These are phyloP conservation scores for Grosmannia serpens DNA, from an alignment of 2,329 filamentous ascomycete genomes.

Conservation along the genomic window DNA sequence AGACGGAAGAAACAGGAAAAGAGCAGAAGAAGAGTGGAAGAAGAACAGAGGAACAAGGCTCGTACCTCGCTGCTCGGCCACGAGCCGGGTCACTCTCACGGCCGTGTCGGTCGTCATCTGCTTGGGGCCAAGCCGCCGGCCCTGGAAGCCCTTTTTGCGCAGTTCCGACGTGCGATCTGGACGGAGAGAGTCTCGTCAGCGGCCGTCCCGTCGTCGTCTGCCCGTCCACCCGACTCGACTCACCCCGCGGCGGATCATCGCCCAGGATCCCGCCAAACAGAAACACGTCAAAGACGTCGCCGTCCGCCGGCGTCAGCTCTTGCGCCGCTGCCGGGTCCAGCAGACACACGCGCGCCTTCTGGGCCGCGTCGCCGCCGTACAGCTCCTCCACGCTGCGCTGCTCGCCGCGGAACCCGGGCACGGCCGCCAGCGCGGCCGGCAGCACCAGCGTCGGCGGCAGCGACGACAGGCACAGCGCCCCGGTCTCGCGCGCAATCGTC, in stretches of 20 bases:
- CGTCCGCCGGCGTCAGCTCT: slow-evolving; percentile 75
- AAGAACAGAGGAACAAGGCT: background rate
- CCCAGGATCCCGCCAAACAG: slow-evolving; percentile 93
- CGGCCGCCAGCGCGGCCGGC: slow-evolving; percentile 40
- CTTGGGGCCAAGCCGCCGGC: slow-evolving; percentile 75
- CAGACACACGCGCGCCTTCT: slow-evolving; percentile 56
- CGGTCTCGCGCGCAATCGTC: slow-evolving; percentile 74
- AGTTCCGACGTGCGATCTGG: slow-evolving; percentile 90
- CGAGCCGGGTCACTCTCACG: slow-evolving; percentile 81
- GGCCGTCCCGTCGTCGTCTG: background rate
- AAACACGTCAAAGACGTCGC: slow-evolving; percentile 74
- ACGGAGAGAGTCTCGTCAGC: slow-evolving; percentile 1
- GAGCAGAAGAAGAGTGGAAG: background rate
- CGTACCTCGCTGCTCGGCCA: slow-evolving; percentile 73
- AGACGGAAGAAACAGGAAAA: too few species aligned
- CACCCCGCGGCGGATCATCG: slow-evolving; percentile 88
- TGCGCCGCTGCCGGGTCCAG: slow-evolving; percentile 74
- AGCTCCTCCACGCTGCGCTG: slow-evolving; percentile 71
- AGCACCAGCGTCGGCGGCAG: slow-evolving; percentile 56
- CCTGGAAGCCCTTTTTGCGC: slow-evolving; percentile 82
- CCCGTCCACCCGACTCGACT: slow-evolving; percentile 13
- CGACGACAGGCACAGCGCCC: slow-evolving; percentile 71
- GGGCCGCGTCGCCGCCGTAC: slow-evolving; percentile 57
- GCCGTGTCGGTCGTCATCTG: slow-evolving; percentile 99
- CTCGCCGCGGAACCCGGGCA: slow-evolving; percentile 59